Evolutionary conservation across 1,284 basidiomycete genomes (phyloP).

Genomic region (Ganoderma sinense): DNA sequence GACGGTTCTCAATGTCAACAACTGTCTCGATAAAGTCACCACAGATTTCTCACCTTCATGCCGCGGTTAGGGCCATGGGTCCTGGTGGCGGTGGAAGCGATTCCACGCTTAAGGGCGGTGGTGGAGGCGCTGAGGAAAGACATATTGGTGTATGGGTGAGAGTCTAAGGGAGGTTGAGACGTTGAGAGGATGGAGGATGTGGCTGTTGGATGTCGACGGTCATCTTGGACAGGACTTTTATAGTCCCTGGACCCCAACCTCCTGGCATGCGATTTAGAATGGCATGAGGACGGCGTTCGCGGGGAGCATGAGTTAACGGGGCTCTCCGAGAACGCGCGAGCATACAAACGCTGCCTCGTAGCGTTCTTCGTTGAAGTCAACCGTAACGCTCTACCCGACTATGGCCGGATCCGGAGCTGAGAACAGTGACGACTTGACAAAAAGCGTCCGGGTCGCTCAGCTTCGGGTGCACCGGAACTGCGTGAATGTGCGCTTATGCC

Average conservation of each 20-base stretch:
- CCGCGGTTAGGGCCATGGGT: slow-evolving; percentile 17
- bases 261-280: not conserved
- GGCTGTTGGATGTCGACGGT: not conserved
- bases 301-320: not conserved
- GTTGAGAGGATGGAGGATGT: not conserved
- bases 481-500: not conserved
- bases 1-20: not conserved
- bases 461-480: not conserved
- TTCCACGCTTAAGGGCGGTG: slow-evolving; percentile 24
- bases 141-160: slow-evolving; percentile 11
- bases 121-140: slow-evolving; percentile 27
- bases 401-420: not conserved
- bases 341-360: not conserved
- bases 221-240: not conserved
- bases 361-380: not conserved
- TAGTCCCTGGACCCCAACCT: not conserved
- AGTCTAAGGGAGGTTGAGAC: too few species aligned
- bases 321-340: slow-evolving; percentile 19
- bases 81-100: slow-evolving; percentile 13
- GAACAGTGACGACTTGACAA: not conserved
- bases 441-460: not conserved
- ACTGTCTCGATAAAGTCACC: not conserved
- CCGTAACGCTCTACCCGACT: not conserved
- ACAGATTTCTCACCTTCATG: slow-evolving; percentile 30
- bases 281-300: not conserved